Evolutionary conservation across 2,329 filamentous ascomycete species (phyloP), one percentile per base, ranked within the genome.

Genomic region (Didymella pinodella): DNA sequence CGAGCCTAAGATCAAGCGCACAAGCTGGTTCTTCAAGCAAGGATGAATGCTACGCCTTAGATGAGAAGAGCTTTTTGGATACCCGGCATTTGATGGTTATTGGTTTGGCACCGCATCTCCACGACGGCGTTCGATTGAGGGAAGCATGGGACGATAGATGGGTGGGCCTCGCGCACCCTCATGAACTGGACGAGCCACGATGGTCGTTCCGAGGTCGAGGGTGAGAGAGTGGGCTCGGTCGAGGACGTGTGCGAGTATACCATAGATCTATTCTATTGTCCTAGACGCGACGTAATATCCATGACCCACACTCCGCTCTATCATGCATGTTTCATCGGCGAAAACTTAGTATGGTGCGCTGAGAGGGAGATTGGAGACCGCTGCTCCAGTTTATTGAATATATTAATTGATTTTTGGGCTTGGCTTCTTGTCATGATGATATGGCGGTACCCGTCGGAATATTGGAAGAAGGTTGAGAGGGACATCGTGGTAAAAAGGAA

Each of bases 11-110:
- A 74, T 77, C 79, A 91, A 91, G 85, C 84, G 89, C 70, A 87
- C 84, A 71, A 90, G 88, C 76, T 91, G 88, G 88, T 90, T 90
- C 80, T 90, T 90, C 78, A 87, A 88, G 77, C 88, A 88, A 80
- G 66, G 66, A 59, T 61, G 41, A 47, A 41, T 41, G 18, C 38
- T 7, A 41, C 20, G 25, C 16, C 47, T 38, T 20, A 40, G 44
- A 45, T 45, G 14, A 54, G 22, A 38, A 22, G 34, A 43, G 44
- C 34, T 46, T 60, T 55, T 60, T 60, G 57, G 52, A 60, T 60
- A 60, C 52, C 56, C 56, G 51, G 56, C 56, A 59, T 59, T 54
- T 40, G 31, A 53, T 53, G 50, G 50, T 41, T 46, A 47, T 48
- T 50, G 40, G 45, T 59, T 54, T 59, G 56, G 46, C 46, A 53